Evolutionary conservation across 176 grass and related monocot species (phyloP).

Genomic region (Otatea glauca): DNA sequence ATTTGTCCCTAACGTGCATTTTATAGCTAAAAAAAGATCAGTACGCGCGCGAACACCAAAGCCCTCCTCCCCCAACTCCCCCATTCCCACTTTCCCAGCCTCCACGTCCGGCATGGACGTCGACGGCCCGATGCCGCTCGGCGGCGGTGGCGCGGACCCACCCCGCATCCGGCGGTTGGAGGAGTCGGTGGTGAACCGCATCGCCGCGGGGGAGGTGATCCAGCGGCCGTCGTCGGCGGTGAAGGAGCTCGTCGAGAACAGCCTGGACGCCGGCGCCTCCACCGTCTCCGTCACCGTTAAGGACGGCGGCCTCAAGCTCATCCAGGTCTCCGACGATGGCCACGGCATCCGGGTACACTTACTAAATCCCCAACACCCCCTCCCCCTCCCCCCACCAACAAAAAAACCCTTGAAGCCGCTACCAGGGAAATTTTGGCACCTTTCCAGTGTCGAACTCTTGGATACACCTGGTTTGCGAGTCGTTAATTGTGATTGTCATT

Average conservation of each 20-base stretch:
- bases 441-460: not conserved
- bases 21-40: too few species aligned
- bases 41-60: slow-evolving; percentile 5
- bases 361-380: slow-evolving; percentile 31
- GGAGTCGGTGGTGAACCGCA: slow-evolving; percentile 89
- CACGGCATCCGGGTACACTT: slow-evolving; percentile 77
- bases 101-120: slow-evolving; percentile 35
- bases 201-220: slow-evolving; percentile 90
- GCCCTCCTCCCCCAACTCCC: not conserved
- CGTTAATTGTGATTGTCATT: not conserved
- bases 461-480: not conserved
- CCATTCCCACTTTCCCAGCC: not conserved
- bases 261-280: slow-evolving; percentile 77
- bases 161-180: slow-evolving; percentile 76
- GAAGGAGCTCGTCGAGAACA: slow-evolving; percentile 93
- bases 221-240: slow-evolving; percentile 77
- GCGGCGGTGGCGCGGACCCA: slow-evolving; percentile 34
- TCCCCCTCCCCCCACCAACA: not conserved
- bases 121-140: slow-evolving; percentile 32
- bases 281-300: slow-evolving; percentile 79
- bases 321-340: slow-evolving; percentile 87
- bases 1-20: too few species aligned
- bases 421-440: not conserved
- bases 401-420: slow-evolving; percentile 1
- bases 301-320: slow-evolving; percentile 91